Conservation (phyloP, 2,329 filamentous ascomycete species). For the Aquanectria penicillioides region DNA sequence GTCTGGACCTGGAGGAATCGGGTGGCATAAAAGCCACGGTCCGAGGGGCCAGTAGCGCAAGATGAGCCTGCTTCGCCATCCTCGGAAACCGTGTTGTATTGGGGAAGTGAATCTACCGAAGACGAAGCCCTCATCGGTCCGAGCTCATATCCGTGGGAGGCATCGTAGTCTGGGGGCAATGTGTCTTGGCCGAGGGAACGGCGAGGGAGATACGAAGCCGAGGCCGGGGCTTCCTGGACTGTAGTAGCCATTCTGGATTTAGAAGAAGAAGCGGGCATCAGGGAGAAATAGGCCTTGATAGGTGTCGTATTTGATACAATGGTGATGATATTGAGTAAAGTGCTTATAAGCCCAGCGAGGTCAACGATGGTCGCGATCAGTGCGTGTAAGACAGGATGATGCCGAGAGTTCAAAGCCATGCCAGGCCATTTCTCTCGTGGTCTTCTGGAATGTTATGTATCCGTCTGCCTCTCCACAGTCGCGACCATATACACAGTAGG, state of each 20-base stretch:
- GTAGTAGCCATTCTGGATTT: constrained; percentile 23
- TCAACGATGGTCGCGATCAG: background rate
- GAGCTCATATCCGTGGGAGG: constrained; percentile 38
- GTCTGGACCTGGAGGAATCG: constrained; percentile 60
- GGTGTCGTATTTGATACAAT: no score
- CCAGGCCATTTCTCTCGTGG: no score
- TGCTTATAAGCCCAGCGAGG: no score
- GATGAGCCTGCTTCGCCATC: constrained; percentile 5
- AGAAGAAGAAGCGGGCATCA: background rate
- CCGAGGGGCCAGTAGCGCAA: constrained; percentile 25
- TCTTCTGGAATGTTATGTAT: background rate
- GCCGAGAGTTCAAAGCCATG: no score
- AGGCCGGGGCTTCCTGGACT: constrained; percentile 1
- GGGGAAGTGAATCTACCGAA: constrained; percentile 42
- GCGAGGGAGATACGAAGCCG: constrained; percentile 5
- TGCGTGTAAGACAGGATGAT: background rate
- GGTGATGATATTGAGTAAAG: no score
- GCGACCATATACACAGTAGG: constrained; percentile 1
- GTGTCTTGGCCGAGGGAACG: constrained; percentile 26
- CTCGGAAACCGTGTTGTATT: constrained; percentile 34
- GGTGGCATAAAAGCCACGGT: constrained; percentile 52
- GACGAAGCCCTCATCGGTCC: constrained; percentile 37
- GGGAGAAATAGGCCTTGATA: background rate
- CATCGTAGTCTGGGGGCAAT: constrained; percentile 44
- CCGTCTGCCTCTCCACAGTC: no score